Base-by-base conservation (phyloP, 495 filamentous ascomycete genomes). In the Poronia punctata region DNA sequence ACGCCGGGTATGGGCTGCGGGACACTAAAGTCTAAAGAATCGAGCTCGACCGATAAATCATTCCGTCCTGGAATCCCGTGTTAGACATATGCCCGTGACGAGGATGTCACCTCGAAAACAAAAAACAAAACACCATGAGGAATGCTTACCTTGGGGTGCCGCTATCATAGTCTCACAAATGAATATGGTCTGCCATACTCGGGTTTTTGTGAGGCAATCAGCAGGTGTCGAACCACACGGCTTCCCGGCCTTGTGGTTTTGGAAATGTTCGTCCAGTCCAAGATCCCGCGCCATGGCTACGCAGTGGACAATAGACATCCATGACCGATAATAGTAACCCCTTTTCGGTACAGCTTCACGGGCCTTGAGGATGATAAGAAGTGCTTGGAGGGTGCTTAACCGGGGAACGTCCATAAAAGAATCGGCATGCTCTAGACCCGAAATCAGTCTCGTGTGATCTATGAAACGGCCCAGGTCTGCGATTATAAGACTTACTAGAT, bases 251-350 rank as follows among this genome's bases (percentile, higher is more conserved):
- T 78, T 71, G 60, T 98, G 92, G 27, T 74, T 71, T 28, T 79
- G 78, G 49, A 79, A 78, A 62, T 98, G 92, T 54, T 93, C 87
- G 55, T 96, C 80, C 6, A 98, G 70, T 28, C 87, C 88, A 38
- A 98, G 70, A 56, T 98, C 92, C 51, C 93, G 88, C 29, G 80
- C 87, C 85, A 98, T 93, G 8, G 86, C 80, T 16, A 95, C 81
- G 39, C 89, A 82, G 28, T 85, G 88, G 38, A 95, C 89, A 32
- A 96, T 80, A 5, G 85, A 93, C 78, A 95, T 95, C 92, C 92
- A 98, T 8, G 92, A 98, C 17, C 92, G 79, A 57, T 89, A 97
- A 61, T 92, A 98, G 59, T 98, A 98, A 1, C 92, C 92, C 52
- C 87, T 80, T 57, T 92, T 92, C 2, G 93, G 93, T 8, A 83